These are phyloP conservation scores for Ustulina deusta DNA, from an alignment of 2,329 filamentous ascomycete species.

Conservation along the genomic window DNA sequence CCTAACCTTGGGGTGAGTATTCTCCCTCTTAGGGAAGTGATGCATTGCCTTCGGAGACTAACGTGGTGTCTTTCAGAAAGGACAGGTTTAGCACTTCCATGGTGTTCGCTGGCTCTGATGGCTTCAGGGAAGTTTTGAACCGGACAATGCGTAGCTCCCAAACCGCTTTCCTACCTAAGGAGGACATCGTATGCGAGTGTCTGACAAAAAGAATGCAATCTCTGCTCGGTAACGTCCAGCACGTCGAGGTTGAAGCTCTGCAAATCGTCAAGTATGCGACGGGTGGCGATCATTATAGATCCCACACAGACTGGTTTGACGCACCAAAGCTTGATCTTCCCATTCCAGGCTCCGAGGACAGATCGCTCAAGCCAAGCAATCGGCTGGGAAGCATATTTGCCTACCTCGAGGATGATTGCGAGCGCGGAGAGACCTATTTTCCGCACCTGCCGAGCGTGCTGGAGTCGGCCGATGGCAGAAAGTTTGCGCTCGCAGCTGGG, in stretches of 20 bases:
- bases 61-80: slow-evolving; percentile 10
- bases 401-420: slow-evolving; percentile 39
- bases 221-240: slow-evolving; percentile 36
- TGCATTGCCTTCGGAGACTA: neutral
- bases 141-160: slow-evolving; percentile 27
- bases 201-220: slow-evolving; percentile 32
- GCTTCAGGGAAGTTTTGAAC: slow-evolving; percentile 12
- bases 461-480: slow-evolving; percentile 32
- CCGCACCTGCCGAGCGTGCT: slow-evolving; percentile 33
- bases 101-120: slow-evolving; percentile 7
- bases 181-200: slow-evolving; percentile 35
- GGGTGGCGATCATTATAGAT: slow-evolving; percentile 33
- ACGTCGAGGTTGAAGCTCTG: slow-evolving; percentile 27
- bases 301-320: slow-evolving; percentile 37
- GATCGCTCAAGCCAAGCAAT: slow-evolving; percentile 29
- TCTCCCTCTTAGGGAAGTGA: neutral
- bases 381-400: slow-evolving; percentile 38
- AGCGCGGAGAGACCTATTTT: slow-evolving; percentile 38
- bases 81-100: slow-evolving; percentile 15
- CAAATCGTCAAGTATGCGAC: slow-evolving; percentile 39
- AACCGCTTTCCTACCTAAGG: slow-evolving; percentile 26
- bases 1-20: slow-evolving; percentile 23
- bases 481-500: slow-evolving; percentile 30
- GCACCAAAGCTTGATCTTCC: slow-evolving; percentile 17
- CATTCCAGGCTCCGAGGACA: slow-evolving; percentile 6